A percentile compares a stretch with the other conserved stretches of the same genome.
Evolutionary conservation across 371 early-diverging fungal species (phyloP).

Genomic region (Mucor velutinosus): DNA sequence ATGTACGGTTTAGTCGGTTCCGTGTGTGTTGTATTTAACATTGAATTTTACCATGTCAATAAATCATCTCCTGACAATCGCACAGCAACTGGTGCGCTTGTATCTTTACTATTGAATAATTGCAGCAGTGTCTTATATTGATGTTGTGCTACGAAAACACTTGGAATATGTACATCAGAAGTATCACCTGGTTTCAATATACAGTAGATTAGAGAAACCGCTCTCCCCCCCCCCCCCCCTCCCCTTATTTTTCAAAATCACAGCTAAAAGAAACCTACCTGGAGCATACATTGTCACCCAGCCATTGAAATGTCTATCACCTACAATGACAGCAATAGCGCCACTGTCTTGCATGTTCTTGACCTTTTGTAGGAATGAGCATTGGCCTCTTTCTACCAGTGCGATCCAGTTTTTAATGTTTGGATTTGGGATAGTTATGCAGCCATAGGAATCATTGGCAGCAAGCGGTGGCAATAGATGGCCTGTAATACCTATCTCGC

Average conservation of each 20-base stretch:
- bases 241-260: not conserved
- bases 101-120: slow-evolving; percentile 30
- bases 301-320: slow-evolving; percentile 72
- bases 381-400: slow-evolving; percentile 84
- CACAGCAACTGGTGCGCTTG: slow-evolving; percentile 31
- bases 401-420: slow-evolving; percentile 69
- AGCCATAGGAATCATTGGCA: slow-evolving; percentile 35
- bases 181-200: slow-evolving; percentile 61
- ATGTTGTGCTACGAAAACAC: slow-evolving; percentile 77
- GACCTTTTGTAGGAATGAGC: slow-evolving; percentile 88
- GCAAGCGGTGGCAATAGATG: slow-evolving; percentile 37
- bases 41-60: slow-evolving; percentile 40
- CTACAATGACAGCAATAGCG: slow-evolving; percentile 88
- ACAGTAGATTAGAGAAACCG: not conserved
- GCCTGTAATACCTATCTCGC: slow-evolving; percentile 46
- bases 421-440: slow-evolving; percentile 7
- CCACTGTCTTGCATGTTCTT: slow-evolving; percentile 87
- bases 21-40: not conserved
- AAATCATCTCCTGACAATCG: slow-evolving; percentile 44
- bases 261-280: slow-evolving; percentile 43
- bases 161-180: slow-evolving; percentile 75
- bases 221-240: not conserved
- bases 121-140: slow-evolving; percentile 63
- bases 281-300: slow-evolving; percentile 93
- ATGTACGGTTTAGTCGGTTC: not conserved